These are phyloP conservation scores for Heterobasidion annosum DNA, from an alignment of 1,284 basidiomycete species.

Conservation along the genomic window DNA sequence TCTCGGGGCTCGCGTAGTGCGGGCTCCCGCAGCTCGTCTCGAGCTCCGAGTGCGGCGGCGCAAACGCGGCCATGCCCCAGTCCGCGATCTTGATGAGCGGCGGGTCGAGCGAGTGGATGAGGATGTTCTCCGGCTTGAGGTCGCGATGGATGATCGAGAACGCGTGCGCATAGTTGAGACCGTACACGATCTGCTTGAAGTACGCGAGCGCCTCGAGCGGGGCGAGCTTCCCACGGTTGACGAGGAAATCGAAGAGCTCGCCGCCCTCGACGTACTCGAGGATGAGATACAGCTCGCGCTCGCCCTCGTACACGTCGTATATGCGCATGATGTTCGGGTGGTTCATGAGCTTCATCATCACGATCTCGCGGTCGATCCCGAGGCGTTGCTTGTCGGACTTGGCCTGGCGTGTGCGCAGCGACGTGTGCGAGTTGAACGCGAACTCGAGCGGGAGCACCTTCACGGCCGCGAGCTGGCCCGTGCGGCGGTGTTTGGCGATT, in stretches of 20 bases:
- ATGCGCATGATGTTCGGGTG: constrained; percentile 96
- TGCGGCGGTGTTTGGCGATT: constrained; percentile 83
- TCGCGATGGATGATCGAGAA: constrained; percentile 99
- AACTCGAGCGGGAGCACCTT: constrained; percentile 94
- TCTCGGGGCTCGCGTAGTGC: constrained; percentile 97
- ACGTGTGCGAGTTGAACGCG: constrained; percentile 70
- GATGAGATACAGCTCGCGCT: constrained; percentile 87
- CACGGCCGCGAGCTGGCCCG: constrained; percentile 91
- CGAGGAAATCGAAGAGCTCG: constrained; percentile 97
- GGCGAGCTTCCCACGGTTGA: constrained; percentile 79
- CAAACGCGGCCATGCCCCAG: constrained; percentile 98
- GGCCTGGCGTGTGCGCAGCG: constrained; percentile 61
- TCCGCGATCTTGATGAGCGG: constrained; percentile 96
- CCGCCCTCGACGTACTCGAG: constrained; percentile 98
- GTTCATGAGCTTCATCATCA: constrained; percentile 99
- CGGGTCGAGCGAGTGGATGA: constrained; percentile 77
- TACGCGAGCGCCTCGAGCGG: constrained; percentile 83
- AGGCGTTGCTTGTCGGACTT: constrained; percentile 87
- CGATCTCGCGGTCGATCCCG: constrained; percentile 94
- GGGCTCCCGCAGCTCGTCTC: constrained; percentile 97
- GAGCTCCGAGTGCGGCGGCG: constrained; percentile 72
- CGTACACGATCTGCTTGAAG: constrained; percentile 97
- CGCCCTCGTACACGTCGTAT: constrained; percentile 96
- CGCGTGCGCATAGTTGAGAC: constrained; percentile 95
- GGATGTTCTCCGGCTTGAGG: constrained; percentile 96